phyloP scores from a whole-genome alignment of 169 alveolate genomes.

The Cryptosporidium bovis region DNA sequence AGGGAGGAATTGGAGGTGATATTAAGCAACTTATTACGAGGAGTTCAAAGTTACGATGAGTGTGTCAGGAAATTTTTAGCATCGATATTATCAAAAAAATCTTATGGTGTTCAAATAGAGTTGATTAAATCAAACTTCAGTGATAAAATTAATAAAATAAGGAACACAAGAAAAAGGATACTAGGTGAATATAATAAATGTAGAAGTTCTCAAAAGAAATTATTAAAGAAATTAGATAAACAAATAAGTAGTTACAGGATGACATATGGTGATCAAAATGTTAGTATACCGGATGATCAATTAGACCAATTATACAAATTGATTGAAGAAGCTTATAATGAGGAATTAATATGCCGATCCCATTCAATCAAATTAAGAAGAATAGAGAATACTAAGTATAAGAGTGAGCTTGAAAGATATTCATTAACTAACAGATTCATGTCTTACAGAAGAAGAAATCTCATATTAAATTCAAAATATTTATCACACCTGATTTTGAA shows the following conservation, averaged over 20 bases:
- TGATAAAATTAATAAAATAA: background rate
- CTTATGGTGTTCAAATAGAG: background rate
- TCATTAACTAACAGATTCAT: background rate
- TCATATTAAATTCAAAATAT: background rate
- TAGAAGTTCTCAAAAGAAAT: too few species aligned
- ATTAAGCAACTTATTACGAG: background rate
- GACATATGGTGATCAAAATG: too few species aligned
- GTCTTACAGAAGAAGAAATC: slow-evolving; percentile 10
- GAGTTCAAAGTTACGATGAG: slow-evolving; percentile 2
- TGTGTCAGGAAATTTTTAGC: slow-evolving; percentile 29
- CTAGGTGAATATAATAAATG: too few species aligned
- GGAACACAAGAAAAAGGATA: background rate
- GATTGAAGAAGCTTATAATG: too few species aligned
- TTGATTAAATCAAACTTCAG: background rate
- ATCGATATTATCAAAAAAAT: background rate
- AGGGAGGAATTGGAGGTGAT: background rate
- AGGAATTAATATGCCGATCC: background rate
- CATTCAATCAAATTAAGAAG: background rate
- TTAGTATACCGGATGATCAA: too few species aligned
- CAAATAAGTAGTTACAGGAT: too few species aligned
- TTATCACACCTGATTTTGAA: background rate
- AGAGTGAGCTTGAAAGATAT: background rate
- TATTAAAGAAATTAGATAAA: too few species aligned
- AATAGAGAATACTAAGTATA: background rate
- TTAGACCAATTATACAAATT: too few species aligned